These are phyloP conservation scores for Nicotiana sylvestris DNA, from an alignment of 257 asterid genomes.

Conservation along the genomic window DNA sequence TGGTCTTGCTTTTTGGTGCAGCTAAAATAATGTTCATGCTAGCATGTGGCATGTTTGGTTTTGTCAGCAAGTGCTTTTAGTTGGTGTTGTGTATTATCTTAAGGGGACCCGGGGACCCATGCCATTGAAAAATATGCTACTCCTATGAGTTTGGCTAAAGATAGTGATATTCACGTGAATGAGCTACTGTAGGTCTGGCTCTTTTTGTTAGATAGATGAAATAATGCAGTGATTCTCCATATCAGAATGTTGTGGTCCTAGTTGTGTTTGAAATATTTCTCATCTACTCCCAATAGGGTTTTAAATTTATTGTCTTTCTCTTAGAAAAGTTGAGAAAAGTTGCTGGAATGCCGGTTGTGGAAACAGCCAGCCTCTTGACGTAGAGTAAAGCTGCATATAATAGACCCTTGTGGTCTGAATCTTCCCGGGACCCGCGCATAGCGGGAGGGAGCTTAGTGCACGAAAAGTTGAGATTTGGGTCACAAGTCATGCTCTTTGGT, in stretches of 20 bases:
- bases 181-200: background rate
- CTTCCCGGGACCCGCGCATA: no score
- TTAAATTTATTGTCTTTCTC: background rate
- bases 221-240: background rate
- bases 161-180: constrained; percentile 6
- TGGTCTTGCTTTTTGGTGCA: background rate
- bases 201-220: background rate
- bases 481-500: background rate
- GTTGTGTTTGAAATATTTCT: background rate
- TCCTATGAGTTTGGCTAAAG: background rate
- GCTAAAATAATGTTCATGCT: constrained; percentile 4
- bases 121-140: background rate
- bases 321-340: background rate
- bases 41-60: constrained; percentile 12
- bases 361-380: no score
- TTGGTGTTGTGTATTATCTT: background rate
- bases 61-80: constrained; percentile 13
- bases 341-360: no score
- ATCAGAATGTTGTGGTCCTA: background rate
- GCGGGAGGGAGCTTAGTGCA: no score
- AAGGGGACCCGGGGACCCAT: background rate
- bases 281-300: background rate
- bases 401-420: no score
- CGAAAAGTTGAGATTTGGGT: background rate
- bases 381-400: no score